Percentiles rank a stretch among this genome's conserved stretches.
These are phyloP conservation scores for Purshia tridentata DNA, from an alignment of 306 rosid genomes.

Conservation along the genomic window DNA sequence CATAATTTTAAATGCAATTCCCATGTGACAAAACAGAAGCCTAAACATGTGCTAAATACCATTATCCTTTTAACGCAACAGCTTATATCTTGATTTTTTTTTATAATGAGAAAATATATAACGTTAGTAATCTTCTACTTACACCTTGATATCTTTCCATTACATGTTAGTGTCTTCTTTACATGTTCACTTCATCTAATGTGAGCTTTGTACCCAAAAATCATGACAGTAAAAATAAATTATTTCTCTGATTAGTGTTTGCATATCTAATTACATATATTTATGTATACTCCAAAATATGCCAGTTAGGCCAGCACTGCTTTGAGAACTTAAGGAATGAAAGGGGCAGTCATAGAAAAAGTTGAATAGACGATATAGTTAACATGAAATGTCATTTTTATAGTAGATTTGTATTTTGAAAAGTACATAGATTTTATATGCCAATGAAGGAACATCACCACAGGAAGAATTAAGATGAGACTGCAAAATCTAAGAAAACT, in stretches of 20 bases:
- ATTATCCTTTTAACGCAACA: slow-evolving; percentile 1
- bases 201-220: neutral
- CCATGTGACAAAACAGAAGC: neutral
- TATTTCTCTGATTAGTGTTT: neutral
- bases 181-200: neutral
- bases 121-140: neutral
- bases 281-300: neutral
- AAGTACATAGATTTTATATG: neutral
- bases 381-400: neutral
- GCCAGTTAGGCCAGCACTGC: neutral
- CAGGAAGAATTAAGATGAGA: slow-evolving; percentile 1
- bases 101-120: neutral
- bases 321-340: neutral
- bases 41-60: neutral
- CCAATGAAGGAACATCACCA: neutral
- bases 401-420: neutral
- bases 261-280: neutral
- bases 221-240: neutral
- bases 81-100: slow-evolving; percentile 2
- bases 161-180: neutral
- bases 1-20: neutral
- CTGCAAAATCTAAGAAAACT: slow-evolving; percentile 9
- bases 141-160: neutral
- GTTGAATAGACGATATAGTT: neutral
- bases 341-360: neutral